phyloP scores from a whole-genome alignment of 305 asterid species.

The Ilex paraguariensis region DNA sequence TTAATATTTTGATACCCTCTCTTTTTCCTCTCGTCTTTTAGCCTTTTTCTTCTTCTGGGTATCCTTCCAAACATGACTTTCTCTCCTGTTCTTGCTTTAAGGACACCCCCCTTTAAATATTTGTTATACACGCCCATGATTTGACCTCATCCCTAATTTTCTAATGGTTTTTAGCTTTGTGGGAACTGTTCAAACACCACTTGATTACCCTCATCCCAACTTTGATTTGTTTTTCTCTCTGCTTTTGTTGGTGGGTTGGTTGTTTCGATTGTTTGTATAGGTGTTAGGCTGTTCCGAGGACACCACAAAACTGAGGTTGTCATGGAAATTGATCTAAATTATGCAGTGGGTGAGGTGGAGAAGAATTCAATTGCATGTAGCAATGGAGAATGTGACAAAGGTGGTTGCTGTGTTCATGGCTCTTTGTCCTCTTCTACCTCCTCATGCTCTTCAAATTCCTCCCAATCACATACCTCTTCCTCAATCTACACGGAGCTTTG shows the following conservation, averaged over 20 bases:
- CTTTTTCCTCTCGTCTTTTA: conserved; percentile 26
- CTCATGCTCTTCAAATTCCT: conserved; percentile 66
- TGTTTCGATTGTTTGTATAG: conserved; percentile 15
- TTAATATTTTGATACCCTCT: conserved; percentile 65
- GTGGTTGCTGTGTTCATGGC: conserved; percentile 45
- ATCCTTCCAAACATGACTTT: conserved; percentile 27
- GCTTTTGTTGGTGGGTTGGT: conserved; percentile 13
- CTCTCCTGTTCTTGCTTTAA: conserved; percentile 32
- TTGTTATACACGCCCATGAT: conserved; percentile 25
- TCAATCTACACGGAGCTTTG: conserved; percentile 78
- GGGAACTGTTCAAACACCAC: conserved; percentile 5
- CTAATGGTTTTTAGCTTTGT: conserved; percentile 20
- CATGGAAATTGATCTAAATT: conserved; percentile 91
- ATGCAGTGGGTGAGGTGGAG: conserved; percentile 62
- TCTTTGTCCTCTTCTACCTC: conserved; percentile 50
- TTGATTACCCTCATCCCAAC: conserved; percentile 15
- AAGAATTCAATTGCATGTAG: conserved; percentile 37
- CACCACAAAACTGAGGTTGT: conserved; percentile 6
- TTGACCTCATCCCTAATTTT: conserved; percentile 26
- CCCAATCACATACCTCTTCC: conserved; percentile 32
- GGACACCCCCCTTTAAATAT: conserved; percentile 33
- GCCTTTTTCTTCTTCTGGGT: conserved; percentile 10
- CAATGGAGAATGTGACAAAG: conserved; percentile 63
- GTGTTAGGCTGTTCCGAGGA: conserved; percentile 30
- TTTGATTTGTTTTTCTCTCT: conserved; percentile 11